These are phyloP conservation scores for Erysimum cheiranthoides DNA, from an alignment of 345 rosid species.

Conservation along the genomic window DNA sequence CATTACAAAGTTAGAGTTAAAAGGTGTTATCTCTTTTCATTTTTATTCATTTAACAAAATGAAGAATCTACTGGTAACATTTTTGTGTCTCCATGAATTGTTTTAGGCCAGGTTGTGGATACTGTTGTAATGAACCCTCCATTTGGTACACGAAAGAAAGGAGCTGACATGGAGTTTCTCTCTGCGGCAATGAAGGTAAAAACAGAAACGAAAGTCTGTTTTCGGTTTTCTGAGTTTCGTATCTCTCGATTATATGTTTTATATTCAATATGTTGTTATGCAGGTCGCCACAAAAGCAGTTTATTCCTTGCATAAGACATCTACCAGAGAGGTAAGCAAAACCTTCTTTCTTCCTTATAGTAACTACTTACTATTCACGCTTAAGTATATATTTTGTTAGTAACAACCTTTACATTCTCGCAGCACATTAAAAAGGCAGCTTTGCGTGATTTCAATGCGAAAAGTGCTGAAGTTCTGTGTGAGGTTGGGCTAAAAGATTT, in stretches of 20 bases:
- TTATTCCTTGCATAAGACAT: slow-evolving; percentile 97
- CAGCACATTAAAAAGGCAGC: slow-evolving; percentile 87
- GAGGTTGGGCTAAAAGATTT: slow-evolving; percentile 60
- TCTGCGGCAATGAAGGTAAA: slow-evolving; percentile 70
- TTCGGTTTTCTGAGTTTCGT: neutral
- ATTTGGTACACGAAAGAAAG: slow-evolving; percentile 89
- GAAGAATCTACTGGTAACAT: neutral
- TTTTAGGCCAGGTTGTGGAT: slow-evolving; percentile 67
- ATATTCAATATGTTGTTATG: neutral
- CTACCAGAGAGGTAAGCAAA: slow-evolving; percentile 87
- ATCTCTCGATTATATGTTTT: neutral
- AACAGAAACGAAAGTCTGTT: slow-evolving; percentile 5
- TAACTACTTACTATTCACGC: neutral
- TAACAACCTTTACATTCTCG: slow-evolving; percentile 1
- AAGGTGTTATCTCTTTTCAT: slow-evolving; percentile 55
- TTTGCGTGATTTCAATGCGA: slow-evolving; percentile 73
- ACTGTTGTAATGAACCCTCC: slow-evolving; percentile 98
- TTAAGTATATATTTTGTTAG: neutral
- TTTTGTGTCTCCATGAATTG: neutral
- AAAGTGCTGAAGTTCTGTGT: slow-evolving; percentile 85
- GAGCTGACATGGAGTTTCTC: slow-evolving; percentile 92
- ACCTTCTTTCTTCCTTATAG: slow-evolving; percentile 3
- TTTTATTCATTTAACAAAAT: neutral
- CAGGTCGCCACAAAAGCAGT: slow-evolving; percentile 86
- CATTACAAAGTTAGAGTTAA: slow-evolving; percentile 61